These are phyloP conservation scores for Alternaria arbusti DNA, from an alignment of 2,329 filamentous ascomycete genomes.

Conservation along the genomic window DNA sequence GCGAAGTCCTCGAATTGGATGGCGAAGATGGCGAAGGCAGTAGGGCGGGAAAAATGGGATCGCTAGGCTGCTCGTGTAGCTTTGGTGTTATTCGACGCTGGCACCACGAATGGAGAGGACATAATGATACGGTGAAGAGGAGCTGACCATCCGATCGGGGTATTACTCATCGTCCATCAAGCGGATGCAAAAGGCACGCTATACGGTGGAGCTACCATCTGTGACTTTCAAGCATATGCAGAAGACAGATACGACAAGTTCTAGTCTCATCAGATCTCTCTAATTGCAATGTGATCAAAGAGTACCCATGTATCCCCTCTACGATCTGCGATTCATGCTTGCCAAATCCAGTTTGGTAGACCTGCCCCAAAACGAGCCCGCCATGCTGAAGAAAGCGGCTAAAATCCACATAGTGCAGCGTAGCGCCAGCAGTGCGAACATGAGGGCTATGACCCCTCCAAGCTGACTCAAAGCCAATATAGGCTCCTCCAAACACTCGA, in stretches of 20 bases:
- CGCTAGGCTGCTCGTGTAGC: too few relatives aligned
- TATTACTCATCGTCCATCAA: too few relatives aligned
- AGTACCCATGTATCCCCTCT: not conserved
- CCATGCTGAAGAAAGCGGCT: conserved; percentile 90
- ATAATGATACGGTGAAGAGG: too few relatives aligned
- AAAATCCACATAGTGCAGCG: conserved; percentile 73
- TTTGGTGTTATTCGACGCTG: too few relatives aligned
- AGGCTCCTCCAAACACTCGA: too few relatives aligned
- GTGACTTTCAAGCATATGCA: not conserved
- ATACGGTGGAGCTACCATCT: not conserved
- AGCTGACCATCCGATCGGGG: too few relatives aligned
- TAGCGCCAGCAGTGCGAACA: conserved; percentile 72
- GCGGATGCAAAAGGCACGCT: too few relatives aligned
- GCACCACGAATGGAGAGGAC: too few relatives aligned
- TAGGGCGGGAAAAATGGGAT: too few relatives aligned
- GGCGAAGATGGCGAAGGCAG: too few relatives aligned
- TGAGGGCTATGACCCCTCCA: conserved; percentile 66
- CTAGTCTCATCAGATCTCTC: not conserved
- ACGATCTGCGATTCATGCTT: conserved; percentile 28
- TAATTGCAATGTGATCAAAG: not conserved
- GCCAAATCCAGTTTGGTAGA: conserved; percentile 77
- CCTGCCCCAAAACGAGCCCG: conserved; percentile 78
- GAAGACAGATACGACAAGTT: not conserved
- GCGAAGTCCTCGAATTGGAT: too few relatives aligned
- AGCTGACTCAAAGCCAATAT: conserved; percentile 64